phyloP scores from a whole-genome alignment of 208 protist genomes.

The Trypanosoma conorhini region DNA sequence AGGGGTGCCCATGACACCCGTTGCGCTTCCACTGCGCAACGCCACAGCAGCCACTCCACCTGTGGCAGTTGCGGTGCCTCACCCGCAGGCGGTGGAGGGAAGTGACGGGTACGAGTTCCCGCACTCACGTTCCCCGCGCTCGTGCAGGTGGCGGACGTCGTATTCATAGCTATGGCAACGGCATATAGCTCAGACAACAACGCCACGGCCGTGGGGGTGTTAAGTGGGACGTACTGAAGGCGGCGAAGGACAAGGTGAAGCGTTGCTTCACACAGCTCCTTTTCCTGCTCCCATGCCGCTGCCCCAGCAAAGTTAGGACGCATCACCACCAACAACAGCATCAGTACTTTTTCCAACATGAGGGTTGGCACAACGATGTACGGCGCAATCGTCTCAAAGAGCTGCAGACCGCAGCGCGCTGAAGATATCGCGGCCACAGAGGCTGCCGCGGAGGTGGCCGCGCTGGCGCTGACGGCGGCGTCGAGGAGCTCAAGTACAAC shows the following conservation, averaged over 20 bases:
- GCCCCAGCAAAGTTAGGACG: background rate
- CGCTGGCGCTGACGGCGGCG: background rate
- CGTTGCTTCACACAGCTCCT: background rate
- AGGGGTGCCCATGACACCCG: slow-evolving; percentile 10
- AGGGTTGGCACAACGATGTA: slow-evolving; percentile 24
- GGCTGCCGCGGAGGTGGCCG: background rate
- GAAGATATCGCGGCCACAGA: background rate
- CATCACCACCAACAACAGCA: slow-evolving; percentile 9
- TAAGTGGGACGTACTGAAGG: slow-evolving; percentile 34
- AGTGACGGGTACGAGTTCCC: background rate
- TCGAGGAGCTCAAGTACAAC: slow-evolving; percentile 24
- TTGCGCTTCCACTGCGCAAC: slow-evolving; percentile 22
- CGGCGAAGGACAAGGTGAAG: slow-evolving; percentile 26
- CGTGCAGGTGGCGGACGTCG: background rate
- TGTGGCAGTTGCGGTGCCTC: background rate
- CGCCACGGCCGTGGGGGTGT: slow-evolving; percentile 20
- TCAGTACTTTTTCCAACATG: slow-evolving; percentile 29
- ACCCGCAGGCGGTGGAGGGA: background rate
- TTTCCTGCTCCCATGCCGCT: background rate
- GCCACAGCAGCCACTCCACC: slow-evolving; percentile 23
- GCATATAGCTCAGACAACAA: slow-evolving; percentile 25
- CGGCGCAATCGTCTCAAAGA: slow-evolving; percentile 29
- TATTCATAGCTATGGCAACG: background rate
- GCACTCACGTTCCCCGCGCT: background rate
- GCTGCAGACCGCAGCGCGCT: slow-evolving; percentile 13